Evolutionary conservation across 2,329 filamentous ascomycete genomes (phyloP).

Genomic region (Knoxdaviesia capensis): DNA sequence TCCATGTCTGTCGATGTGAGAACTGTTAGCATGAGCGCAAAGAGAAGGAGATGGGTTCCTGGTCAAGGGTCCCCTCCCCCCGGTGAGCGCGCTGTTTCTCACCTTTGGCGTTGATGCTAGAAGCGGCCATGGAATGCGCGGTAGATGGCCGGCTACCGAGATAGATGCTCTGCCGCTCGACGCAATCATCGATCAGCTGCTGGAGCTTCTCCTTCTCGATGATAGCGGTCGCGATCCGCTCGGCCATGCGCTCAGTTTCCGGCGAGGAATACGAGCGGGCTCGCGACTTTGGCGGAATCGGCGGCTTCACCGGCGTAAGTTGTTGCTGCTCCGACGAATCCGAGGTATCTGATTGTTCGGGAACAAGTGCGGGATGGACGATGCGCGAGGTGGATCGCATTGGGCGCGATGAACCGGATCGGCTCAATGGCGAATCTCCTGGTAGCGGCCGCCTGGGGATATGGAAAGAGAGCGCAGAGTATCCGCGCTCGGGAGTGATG

Average conservation of each 20-base stretch:
- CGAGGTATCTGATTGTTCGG: no score
- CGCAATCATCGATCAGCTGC: conserved; percentile 36
- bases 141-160: conserved; percentile 31
- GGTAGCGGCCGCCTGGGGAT: conserved; percentile 25
- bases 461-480: conserved; percentile 34
- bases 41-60: background rate
- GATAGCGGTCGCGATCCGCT: conserved; percentile 34
- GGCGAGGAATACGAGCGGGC: conserved; percentile 23
- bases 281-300: conserved; percentile 23
- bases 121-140: conserved; percentile 17
- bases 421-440: conserved; percentile 13
- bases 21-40: background rate
- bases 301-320: conserved; percentile 4
- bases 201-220: conserved; percentile 37
- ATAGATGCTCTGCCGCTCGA: conserved; percentile 40
- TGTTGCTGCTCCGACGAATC: no score
- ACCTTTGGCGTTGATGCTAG: background rate
- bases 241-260: conserved; percentile 28
- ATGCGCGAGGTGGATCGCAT: no score
- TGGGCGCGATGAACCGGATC: background rate
- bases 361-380: no score
- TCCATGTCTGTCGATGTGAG: conserved; percentile 18
- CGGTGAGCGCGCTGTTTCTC: no score
- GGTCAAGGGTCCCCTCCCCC: background rate
- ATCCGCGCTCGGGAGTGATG: conserved; percentile 20